phyloP scores from a whole-genome alignment of 805 yeast species.

The Candida andamanensis region DNA sequence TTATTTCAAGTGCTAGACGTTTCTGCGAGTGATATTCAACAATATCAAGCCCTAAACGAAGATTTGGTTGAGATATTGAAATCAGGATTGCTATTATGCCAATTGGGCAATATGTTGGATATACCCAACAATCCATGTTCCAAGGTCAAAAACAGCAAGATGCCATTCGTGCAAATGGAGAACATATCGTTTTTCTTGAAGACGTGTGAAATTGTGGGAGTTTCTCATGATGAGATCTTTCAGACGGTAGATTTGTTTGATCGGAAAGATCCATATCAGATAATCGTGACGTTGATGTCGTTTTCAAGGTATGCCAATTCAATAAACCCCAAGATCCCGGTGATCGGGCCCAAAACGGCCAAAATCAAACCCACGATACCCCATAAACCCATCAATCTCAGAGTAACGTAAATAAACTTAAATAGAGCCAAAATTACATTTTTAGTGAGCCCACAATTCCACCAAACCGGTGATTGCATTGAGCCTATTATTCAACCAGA shows the following conservation, averaged over 20 bases:
- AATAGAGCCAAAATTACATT: too few relatives aligned
- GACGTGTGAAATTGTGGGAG: conserved; percentile 58
- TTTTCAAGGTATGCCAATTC: conserved; percentile 64
- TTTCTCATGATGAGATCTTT: conserved; percentile 77
- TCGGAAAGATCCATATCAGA: conserved; percentile 69
- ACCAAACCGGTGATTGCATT: too few relatives aligned
- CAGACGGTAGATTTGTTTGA: conserved; percentile 76
- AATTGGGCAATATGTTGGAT: conserved; percentile 23
- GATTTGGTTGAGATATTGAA: conserved; percentile 54
- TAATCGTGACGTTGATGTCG: conserved; percentile 67
- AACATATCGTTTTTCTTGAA: conserved; percentile 68
- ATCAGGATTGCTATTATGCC: conserved; percentile 48
- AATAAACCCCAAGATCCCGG: conserved; percentile 19
- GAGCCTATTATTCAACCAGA: too few relatives aligned
- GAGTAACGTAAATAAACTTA: too few relatives aligned
- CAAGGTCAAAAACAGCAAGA: conserved; percentile 53
- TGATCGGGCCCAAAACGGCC: conserved; percentile 40
- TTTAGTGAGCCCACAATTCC: too few relatives aligned
- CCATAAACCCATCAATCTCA: conserved; percentile 44
- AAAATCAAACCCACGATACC: conserved; percentile 50
- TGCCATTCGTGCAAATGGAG: conserved; percentile 82
- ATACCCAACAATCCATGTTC: conserved; percentile 27
- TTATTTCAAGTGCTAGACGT: conserved; percentile 31
- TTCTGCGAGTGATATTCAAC: conserved; percentile 7
- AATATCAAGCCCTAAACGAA: conserved; percentile 17